A percentile compares a stretch with the other conserved stretches of the same genome.
Conservation (phyloP, 2,329 filamentous ascomycete species). For the Ploettnerulaceae sp. region DNA sequence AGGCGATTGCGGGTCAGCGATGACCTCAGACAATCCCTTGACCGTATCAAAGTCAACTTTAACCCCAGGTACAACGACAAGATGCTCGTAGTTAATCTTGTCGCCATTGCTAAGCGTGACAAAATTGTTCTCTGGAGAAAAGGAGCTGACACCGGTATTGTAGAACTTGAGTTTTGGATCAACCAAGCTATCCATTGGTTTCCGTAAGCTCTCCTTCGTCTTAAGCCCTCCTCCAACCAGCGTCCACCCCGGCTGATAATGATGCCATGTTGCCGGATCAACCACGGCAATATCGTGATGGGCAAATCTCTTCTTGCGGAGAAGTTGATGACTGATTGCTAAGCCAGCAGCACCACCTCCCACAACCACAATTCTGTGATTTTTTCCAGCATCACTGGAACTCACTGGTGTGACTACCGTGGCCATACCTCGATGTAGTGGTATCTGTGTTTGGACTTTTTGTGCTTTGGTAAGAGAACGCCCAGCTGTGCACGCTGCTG, state of each 20-base stretch:
- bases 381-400: conserved; percentile 36
- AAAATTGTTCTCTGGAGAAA: conserved; percentile 52
- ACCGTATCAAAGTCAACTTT: conserved; percentile 46
- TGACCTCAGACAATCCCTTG: conserved; percentile 52
- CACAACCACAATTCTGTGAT: conserved; percentile 62
- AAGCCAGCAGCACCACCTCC: conserved; percentile 64
- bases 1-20: conserved; percentile 42
- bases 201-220: conserved; percentile 52
- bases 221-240: conserved; percentile 63
- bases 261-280: conserved; percentile 57
- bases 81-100: conserved; percentile 56
- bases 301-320: conserved; percentile 51
- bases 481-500: neutral
- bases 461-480: neutral
- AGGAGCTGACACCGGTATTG: conserved; percentile 44
- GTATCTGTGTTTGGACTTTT: neutral
- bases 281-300: conserved; percentile 59
- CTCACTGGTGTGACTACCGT: conserved; percentile 34
- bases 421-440: conserved; percentile 23
- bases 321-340: conserved; percentile 61
- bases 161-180: conserved; percentile 48
- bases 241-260: conserved; percentile 68
- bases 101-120: conserved; percentile 52
- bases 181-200: conserved; percentile 30
- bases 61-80: conserved; percentile 58